A percentile compares a stretch with the other conserved stretches of the same genome.
These are phyloP conservation scores for Coemansia sp. DNA, from an alignment of 371 early-diverging fungal species.

Conservation along the genomic window DNA sequence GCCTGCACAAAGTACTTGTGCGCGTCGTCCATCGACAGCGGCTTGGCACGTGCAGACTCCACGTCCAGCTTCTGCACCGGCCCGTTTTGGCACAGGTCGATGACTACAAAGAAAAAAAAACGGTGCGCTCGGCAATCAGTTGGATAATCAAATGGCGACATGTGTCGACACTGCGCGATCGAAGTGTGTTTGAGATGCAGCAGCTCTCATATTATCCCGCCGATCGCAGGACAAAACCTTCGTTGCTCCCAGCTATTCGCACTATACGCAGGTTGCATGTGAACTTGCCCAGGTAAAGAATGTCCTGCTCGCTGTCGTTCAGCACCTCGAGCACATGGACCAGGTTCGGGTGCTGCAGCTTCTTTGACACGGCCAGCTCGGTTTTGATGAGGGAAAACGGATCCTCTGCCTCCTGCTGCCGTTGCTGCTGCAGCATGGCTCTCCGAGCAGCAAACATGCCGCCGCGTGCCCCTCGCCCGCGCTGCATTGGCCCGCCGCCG, in stretches of 20 bases:
- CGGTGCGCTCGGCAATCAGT: background rate
- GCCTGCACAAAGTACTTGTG: constrained; percentile 78
- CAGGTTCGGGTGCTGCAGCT: constrained; percentile 84
- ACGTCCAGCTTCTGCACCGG: constrained; percentile 43
- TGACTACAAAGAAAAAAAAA: constrained; percentile 32
- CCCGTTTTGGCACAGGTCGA: constrained; percentile 49
- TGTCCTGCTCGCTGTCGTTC: constrained; percentile 81
- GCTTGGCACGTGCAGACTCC: constrained; percentile 14
- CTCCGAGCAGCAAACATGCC: constrained; percentile 37
- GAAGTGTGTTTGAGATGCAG: too few relatives aligned
- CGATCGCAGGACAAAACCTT: too few relatives aligned
- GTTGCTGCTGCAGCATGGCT: constrained; percentile 30
- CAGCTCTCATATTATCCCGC: too few relatives aligned
- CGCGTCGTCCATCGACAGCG: constrained; percentile 49
- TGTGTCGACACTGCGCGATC: background rate
- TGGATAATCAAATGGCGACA: background rate
- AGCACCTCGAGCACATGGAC: constrained; percentile 91
- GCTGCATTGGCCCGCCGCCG: constrained; percentile 26
- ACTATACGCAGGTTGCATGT: background rate
- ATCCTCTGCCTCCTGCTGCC: constrained; percentile 48
- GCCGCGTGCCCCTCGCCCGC: constrained; percentile 23
- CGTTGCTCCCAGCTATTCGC: background rate
- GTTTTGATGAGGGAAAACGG: constrained; percentile 84
- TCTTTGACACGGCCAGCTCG: constrained; percentile 94
- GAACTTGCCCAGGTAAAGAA: constrained; percentile 64